A percentile compares a stretch with the other conserved stretches of the same genome.
Evolutionary conservation across 768 basidiomycete species (phyloP).

Genomic region (Trametes punicea): DNA sequence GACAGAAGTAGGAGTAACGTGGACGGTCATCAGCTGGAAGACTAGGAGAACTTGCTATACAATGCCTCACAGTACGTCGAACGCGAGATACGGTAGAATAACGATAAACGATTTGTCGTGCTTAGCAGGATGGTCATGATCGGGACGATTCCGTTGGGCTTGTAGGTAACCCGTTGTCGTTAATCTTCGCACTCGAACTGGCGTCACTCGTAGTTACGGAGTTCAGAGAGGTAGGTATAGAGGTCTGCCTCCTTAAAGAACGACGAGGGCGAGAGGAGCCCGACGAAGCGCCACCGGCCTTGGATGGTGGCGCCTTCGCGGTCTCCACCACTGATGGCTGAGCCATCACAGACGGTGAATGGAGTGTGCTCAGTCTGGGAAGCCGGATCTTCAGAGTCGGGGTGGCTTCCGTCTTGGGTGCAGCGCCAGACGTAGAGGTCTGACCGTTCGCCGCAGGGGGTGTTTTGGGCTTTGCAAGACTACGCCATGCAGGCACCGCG

Average conservation of each 20-base stretch:
- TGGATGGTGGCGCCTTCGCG: constrained; percentile 15
- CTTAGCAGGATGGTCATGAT: background rate
- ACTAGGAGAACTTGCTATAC: constrained; percentile 2
- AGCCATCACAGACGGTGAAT: constrained; percentile 1
- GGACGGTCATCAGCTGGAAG: background rate
- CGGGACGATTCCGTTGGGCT: constrained; percentile 12
- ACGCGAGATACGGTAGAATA: constrained; percentile 17
- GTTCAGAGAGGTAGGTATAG: constrained; percentile 21
- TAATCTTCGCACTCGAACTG: constrained; percentile 14
- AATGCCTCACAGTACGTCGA: constrained; percentile 14
- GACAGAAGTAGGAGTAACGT: background rate
- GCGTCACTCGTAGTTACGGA: constrained; percentile 22
- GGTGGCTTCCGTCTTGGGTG: constrained; percentile 17
- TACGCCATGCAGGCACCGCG: background rate
- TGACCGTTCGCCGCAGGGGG: constrained; percentile 9
- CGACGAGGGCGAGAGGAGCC: constrained; percentile 19
- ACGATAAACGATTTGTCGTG: constrained; percentile 19
- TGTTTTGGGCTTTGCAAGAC: background rate
- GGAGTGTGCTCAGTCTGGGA: constrained; percentile 23
- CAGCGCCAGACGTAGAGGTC: constrained; percentile 23
- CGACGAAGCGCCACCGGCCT: background rate
- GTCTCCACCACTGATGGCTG: background rate
- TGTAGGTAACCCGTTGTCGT: constrained; percentile 7
- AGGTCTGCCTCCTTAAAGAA: constrained; percentile 21
- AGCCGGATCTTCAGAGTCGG: constrained; percentile 31